Conservation (phyloP, 179 eudicot genomes). For the Beta lomatogona region DNA sequence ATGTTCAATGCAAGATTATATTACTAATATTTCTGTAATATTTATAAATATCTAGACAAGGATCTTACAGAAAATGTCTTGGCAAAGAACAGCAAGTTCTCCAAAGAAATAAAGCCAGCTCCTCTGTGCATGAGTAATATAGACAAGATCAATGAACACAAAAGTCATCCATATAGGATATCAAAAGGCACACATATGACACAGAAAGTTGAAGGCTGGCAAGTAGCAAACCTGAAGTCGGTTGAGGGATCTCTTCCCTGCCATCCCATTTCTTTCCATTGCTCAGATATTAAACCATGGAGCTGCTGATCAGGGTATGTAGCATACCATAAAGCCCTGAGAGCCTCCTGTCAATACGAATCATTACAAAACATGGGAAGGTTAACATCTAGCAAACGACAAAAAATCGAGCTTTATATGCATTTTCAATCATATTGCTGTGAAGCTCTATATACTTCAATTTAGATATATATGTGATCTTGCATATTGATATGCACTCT, state of each 20-base stretch:
- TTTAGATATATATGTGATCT: neutral
- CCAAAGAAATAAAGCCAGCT: slow-evolving; percentile 91
- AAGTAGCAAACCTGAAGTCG: slow-evolving; percentile 67
- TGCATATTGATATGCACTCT: neutral
- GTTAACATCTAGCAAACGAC: neutral
- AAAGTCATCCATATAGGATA: neutral
- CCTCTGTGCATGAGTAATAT: slow-evolving; percentile 55
- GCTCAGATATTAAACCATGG: slow-evolving; percentile 70
- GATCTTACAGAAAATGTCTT: slow-evolving; percentile 73
- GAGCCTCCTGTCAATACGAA: slow-evolving; percentile 57
- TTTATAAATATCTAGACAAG: neutral
- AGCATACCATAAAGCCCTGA: slow-evolving; percentile 77
- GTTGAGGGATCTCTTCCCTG: slow-evolving; percentile 95
- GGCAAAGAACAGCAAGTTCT: slow-evolving; percentile 84
- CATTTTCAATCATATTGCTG: neutral
- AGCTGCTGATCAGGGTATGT: slow-evolving; percentile 70
- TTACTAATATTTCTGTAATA: neutral
- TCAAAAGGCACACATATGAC: neutral
- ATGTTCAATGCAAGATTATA: neutral
- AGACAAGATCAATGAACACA: slow-evolving; percentile 6
- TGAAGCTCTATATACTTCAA: neutral
- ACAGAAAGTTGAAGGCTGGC: neutral
- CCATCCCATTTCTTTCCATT: slow-evolving; percentile 99
- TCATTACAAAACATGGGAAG: neutral
- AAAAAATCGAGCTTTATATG: neutral